Evolutionary conservation across 768 basidiomycete species (phyloP).

Genomic region (Coprinopsis marcescibilis): DNA sequence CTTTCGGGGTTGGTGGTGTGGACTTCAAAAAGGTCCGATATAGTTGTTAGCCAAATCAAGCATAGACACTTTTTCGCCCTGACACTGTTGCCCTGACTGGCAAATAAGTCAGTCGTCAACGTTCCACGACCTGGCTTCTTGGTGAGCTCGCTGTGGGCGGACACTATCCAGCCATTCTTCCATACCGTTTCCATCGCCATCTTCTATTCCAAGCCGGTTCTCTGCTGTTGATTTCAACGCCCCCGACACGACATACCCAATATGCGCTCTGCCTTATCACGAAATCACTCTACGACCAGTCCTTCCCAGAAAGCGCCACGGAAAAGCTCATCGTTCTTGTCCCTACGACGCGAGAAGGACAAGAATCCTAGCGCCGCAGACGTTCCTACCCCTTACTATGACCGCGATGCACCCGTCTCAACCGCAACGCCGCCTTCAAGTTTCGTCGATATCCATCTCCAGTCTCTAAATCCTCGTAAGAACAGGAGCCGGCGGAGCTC

Average conservation of each 20-base stretch:
- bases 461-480: constrained; percentile 28
- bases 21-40: constrained; percentile 1
- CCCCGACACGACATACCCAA: constrained; percentile 10
- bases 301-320: constrained; percentile 37
- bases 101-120: neutral
- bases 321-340: constrained; percentile 54
- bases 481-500: constrained; percentile 24
- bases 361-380: constrained; percentile 18
- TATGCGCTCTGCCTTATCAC: constrained; percentile 36
- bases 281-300: constrained; percentile 27
- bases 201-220: neutral
- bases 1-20: too few species aligned
- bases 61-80: constrained; percentile 4
- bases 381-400: constrained; percentile 10
- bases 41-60: constrained; percentile 1
- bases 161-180: neutral
- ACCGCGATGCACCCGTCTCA: constrained; percentile 21
- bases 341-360: constrained; percentile 46
- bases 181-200: neutral
- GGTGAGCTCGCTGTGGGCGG: constrained; percentile 2
- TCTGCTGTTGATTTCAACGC: constrained; percentile 4
- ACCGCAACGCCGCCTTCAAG: constrained; percentile 25
- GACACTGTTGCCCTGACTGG: neutral
- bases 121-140: neutral
- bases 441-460: constrained; percentile 44